These are phyloP conservation scores for Canavalia gladiata DNA, from an alignment of 306 rosid species.

Conservation along the genomic window DNA sequence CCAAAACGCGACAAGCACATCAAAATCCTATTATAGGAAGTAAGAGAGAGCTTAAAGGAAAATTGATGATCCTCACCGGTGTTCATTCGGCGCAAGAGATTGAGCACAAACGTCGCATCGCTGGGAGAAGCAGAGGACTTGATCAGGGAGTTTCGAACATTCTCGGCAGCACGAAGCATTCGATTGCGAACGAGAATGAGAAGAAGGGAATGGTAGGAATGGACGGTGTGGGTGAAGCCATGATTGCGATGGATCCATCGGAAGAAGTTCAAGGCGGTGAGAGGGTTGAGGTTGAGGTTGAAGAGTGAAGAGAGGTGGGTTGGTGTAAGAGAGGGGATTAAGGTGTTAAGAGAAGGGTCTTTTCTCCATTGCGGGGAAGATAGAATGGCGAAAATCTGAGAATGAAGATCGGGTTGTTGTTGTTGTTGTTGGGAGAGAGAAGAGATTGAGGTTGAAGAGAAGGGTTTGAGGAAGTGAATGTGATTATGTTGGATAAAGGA, in stretches of 20 bases:
- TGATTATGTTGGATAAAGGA: constrained; percentile 42
- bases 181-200: constrained; percentile 66
- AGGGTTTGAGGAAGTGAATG: constrained; percentile 43
- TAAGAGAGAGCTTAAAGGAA: constrained; percentile 65
- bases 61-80: constrained; percentile 26
- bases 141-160: constrained; percentile 71
- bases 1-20: constrained; percentile 63
- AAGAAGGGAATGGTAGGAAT: constrained; percentile 62
- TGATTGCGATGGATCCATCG: constrained; percentile 63
- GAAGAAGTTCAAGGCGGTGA: constrained; percentile 74
- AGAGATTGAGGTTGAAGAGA: constrained; percentile 60
- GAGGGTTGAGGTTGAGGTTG: constrained; percentile 66
- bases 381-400: constrained; percentile 66
- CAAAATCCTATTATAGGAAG: constrained; percentile 69
- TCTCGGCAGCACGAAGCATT: constrained; percentile 64
- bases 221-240: constrained; percentile 61
- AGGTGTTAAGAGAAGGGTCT: constrained; percentile 58
- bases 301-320: constrained; percentile 67
- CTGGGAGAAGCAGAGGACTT: constrained; percentile 53
- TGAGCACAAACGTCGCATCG: constrained; percentile 62
- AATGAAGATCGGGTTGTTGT: constrained; percentile 49
- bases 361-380: constrained; percentile 72
- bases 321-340: constrained; percentile 66
- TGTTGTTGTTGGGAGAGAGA: constrained; percentile 42
- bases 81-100: constrained; percentile 59